These are phyloP conservation scores for Evansstolkia leycettana DNA, from an alignment of 495 filamentous ascomycete genomes.

Conservation along the genomic window DNA sequence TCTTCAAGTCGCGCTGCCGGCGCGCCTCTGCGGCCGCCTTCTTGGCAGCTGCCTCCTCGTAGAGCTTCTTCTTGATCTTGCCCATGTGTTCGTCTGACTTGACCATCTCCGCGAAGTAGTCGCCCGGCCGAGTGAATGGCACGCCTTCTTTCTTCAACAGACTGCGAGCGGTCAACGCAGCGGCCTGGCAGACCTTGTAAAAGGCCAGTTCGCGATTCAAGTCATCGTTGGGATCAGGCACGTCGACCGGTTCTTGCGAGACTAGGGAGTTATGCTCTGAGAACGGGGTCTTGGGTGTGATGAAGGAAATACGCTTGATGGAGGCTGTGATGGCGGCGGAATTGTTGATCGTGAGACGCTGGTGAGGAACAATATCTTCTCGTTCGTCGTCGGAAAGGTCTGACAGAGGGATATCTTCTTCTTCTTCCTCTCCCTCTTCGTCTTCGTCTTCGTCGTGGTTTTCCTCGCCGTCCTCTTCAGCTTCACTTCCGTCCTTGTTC, in stretches of 20 bases:
- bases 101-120: constrained; percentile 98
- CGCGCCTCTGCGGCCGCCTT: constrained; percentile 87
- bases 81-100: constrained; percentile 98
- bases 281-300: constrained; percentile 43
- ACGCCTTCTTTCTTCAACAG: constrained; percentile 70
- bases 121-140: constrained; percentile 73
- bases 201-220: constrained; percentile 84
- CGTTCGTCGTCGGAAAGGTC: constrained; percentile 73
- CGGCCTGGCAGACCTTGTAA: constrained; percentile 79
- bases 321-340: constrained; percentile 67
- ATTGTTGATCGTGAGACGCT: constrained; percentile 96
- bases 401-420: constrained; percentile 68
- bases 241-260: constrained; percentile 37
- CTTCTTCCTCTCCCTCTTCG: constrained; percentile 32
- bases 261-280: constrained; percentile 52
- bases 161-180: constrained; percentile 55
- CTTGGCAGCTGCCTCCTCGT: constrained; percentile 82
- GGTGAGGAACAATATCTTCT: constrained; percentile 75
- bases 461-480: constrained; percentile 22
- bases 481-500: constrained; percentile 17
- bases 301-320: constrained; percentile 65
- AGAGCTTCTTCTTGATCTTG: constrained; percentile 83
- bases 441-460: constrained; percentile 26
- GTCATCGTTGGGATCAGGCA: constrained; percentile 72
- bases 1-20: constrained; percentile 90